phyloP scores from a whole-genome alignment of 306 rosid species.

The Sechiopsis laciniata region DNA sequence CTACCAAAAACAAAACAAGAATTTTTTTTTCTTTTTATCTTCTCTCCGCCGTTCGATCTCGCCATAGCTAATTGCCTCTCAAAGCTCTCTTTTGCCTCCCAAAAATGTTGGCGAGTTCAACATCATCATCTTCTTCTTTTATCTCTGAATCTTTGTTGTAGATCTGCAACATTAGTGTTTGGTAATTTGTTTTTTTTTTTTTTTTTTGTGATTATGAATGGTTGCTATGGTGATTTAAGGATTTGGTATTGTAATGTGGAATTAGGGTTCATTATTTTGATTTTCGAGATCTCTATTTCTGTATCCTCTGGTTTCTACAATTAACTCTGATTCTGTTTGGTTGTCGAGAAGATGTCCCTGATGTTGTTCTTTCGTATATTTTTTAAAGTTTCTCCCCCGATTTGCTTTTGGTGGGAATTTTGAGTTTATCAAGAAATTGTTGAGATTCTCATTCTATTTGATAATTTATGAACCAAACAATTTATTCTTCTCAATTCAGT shows the following conservation, averaged over 20 bases:
- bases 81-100: not conserved
- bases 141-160: conserved; percentile 2
- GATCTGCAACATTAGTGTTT: not conserved
- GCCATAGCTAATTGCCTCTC: not conserved
- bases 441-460: not conserved
- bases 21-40: not conserved
- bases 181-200: not conserved
- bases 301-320: not conserved
- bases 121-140: conserved; percentile 1
- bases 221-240: not conserved
- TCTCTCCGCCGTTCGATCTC: not conserved
- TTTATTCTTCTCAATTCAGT: not conserved
- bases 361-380: not conserved
- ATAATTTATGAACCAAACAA: not conserved
- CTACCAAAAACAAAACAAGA: not conserved
- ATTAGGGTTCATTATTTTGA: not conserved
- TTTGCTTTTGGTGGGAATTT: not conserved
- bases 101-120: conserved; percentile 13
- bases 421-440: not conserved
- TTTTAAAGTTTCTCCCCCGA: not conserved
- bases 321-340: not conserved
- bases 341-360: no score
- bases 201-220: not conserved
- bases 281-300: conserved; percentile 6
- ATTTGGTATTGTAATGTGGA: not conserved